Base-by-base conservation (phyloP, 345 rosid species). In the Garcia nutans region DNA sequence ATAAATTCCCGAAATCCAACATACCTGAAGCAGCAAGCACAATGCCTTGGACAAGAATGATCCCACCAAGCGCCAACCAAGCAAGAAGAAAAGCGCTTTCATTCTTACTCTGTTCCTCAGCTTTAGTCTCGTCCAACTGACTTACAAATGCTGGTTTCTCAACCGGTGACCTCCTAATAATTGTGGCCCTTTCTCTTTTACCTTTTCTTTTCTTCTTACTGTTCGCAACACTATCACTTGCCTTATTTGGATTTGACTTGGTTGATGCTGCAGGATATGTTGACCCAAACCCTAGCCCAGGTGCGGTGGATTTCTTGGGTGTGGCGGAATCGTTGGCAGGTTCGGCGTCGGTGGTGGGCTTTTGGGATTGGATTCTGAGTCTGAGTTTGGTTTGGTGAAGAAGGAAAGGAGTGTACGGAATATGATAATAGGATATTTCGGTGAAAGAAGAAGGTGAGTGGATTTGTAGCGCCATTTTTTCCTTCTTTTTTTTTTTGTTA, bases 71-170 rank as follows among this genome's bases (percentile, higher is more conserved):
- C 31, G 89, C 99, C 75, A 88, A 82, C 99, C 99, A 91, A 16
- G 96, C 78, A 42, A 95, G 88, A 71, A 95, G 87, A 86, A 95
- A 95, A 66, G 97, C 97, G 37, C 89, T 89, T 86, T 95, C 97
- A 72, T 90, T 91, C 77, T 74, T 82, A 74, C 77, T 79, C 83
- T 78, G 85, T 76, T 89, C 97, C 73, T 88, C 81, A 26, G 86
- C 91, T 74, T 84, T 85, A 12, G 79, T 87, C 47, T 88, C 91
- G 4, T 87, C 89, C 58, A 79, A 89, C 78, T 86, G 76, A 70
- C 89, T 85, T 16, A 85, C 20, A 65, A 85, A 82, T 65, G 74
- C 87, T 13, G 91, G 90, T 69, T 87, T 91, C 86, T 88, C 89
- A 73, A 90, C 87, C 5, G 97, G 97, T 12, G 86, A 5, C 59